These are phyloP conservation scores for Fusarium sterilihyphosum DNA, from an alignment of 2,329 filamentous ascomycete species.

Conservation along the genomic window DNA sequence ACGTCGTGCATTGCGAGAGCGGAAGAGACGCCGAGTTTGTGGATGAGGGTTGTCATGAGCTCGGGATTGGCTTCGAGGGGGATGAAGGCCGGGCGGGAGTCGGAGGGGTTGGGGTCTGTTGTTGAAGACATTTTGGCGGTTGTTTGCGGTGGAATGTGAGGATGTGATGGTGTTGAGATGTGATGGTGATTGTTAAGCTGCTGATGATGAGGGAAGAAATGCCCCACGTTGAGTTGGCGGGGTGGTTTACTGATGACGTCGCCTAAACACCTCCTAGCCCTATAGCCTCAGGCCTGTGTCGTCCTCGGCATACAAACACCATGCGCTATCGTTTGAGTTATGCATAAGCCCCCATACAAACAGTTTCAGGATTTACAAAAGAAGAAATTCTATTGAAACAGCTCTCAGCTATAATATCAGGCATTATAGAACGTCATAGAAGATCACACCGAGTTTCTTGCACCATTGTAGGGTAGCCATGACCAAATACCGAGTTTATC, in stretches of 20 bases:
- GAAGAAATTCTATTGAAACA: background rate
- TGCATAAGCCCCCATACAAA: background rate
- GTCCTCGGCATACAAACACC: background rate
- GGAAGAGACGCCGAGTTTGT: slow-evolving; percentile 84
- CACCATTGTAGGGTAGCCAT: background rate
- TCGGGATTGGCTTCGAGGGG: slow-evolving; percentile 81
- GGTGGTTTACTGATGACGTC: slow-evolving; percentile 24
- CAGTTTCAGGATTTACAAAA: background rate
- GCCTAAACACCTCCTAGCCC: background rate
- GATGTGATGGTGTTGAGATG: background rate
- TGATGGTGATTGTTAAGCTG: background rate
- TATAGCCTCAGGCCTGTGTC: background rate
- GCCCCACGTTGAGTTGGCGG: slow-evolving; percentile 23
- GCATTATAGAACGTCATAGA: background rate
- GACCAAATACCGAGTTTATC: background rate
- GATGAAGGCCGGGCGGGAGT: slow-evolving; percentile 60
- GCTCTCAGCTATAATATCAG: background rate
- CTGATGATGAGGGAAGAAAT: background rate
- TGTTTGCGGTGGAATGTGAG: background rate
- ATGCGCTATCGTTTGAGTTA: too few species aligned
- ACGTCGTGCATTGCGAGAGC: slow-evolving; percentile 87
- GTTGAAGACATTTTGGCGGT: slow-evolving; percentile 45
- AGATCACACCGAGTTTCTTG: too few species aligned
- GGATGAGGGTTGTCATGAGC: slow-evolving; percentile 85
- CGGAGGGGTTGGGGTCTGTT: slow-evolving; percentile 53